These are phyloP conservation scores for Mycena albidolilacea DNA, from an alignment of 768 basidiomycete species.

Conservation along the genomic window DNA sequence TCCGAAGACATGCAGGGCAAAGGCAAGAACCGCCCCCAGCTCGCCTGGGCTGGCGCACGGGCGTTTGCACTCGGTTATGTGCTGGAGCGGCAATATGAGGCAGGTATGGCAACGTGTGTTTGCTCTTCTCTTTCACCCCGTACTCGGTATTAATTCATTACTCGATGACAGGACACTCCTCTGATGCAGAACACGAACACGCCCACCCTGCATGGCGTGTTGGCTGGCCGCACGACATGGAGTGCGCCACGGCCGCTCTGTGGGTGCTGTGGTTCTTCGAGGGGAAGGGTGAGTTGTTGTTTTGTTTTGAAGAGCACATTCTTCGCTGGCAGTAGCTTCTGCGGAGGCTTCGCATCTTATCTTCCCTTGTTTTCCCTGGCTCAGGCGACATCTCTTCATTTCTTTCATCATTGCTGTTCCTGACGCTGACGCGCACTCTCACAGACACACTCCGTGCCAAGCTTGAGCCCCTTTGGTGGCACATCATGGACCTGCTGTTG, in stretches of 20 bases:
- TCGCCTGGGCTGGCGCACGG: conserved; percentile 33
- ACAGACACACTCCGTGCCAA: conserved; percentile 32
- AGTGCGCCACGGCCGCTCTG: conserved; percentile 20
- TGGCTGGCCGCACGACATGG: conserved; percentile 31
- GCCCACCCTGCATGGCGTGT: conserved; percentile 14
- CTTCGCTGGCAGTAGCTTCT: no score
- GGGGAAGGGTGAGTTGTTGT: conserved; percentile 13
- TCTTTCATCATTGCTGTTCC: no score
- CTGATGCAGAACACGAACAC: not conserved
- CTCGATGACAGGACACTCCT: no score
- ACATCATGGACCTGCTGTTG: conserved; percentile 25
- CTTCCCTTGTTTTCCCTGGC: no score
- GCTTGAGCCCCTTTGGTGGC: conserved; percentile 16
- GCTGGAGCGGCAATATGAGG: conserved; percentile 7
- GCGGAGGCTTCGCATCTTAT: no score
- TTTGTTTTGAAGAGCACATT: not conserved
- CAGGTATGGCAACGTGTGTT: conserved; percentile 2
- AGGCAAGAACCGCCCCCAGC: conserved; percentile 33
- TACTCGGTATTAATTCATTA: no score
- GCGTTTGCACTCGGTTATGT: conserved; percentile 26
- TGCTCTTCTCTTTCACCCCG: no score
- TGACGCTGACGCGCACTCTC: not conserved
- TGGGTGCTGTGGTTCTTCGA: conserved; percentile 35
- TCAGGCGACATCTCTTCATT: no score
- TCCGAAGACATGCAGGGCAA: not conserved